Conservation (phyloP, 768 basidiomycete genomes). For the Boletus rubropictus region DNA sequence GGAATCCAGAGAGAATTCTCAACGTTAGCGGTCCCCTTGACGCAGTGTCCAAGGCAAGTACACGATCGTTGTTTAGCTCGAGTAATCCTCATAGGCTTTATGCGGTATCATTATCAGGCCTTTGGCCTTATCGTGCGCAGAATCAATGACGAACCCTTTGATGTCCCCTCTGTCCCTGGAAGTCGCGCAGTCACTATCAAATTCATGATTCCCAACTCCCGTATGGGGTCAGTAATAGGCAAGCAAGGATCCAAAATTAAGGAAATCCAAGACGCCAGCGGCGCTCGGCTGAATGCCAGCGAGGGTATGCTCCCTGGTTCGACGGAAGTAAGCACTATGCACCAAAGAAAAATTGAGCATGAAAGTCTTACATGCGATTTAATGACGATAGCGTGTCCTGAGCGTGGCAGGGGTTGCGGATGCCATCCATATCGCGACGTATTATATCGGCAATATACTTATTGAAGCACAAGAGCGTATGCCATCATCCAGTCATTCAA, state of each 20-base stretch:
- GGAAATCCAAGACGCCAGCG: slow-evolving; percentile 98
- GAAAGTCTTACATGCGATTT: slow-evolving; percentile 13
- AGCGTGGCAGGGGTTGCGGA: slow-evolving; percentile 98
- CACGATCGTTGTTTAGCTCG: not conserved
- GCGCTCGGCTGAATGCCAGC: slow-evolving; percentile 91
- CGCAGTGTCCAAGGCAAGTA: slow-evolving; percentile 91
- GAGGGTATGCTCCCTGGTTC: slow-evolving; percentile 98
- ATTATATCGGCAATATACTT: slow-evolving; percentile 97
- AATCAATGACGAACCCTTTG: slow-evolving; percentile 99
- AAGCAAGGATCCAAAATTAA: slow-evolving; percentile 98
- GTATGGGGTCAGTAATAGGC: slow-evolving; percentile 98
- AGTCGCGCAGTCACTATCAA: slow-evolving; percentile 99
- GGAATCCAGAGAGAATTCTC: slow-evolving; percentile 97
- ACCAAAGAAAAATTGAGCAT: not conserved
- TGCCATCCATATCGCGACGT: slow-evolving; percentile 98
- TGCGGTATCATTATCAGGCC: slow-evolving; percentile 48
- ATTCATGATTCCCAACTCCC: slow-evolving; percentile 98
- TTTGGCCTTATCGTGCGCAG: slow-evolving; percentile 97
- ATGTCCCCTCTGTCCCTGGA: slow-evolving; percentile 94
- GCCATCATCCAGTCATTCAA: slow-evolving; percentile 54
- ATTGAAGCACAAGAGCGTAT: slow-evolving; percentile 86
- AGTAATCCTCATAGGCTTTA: not conserved
- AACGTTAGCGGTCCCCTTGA: slow-evolving; percentile 95
- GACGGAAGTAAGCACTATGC: slow-evolving; percentile 71
- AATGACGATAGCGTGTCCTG: slow-evolving; percentile 71